These are phyloP conservation scores for Artomyces pyxidatus DNA, from an alignment of 768 basidiomycete species.

Conservation along the genomic window DNA sequence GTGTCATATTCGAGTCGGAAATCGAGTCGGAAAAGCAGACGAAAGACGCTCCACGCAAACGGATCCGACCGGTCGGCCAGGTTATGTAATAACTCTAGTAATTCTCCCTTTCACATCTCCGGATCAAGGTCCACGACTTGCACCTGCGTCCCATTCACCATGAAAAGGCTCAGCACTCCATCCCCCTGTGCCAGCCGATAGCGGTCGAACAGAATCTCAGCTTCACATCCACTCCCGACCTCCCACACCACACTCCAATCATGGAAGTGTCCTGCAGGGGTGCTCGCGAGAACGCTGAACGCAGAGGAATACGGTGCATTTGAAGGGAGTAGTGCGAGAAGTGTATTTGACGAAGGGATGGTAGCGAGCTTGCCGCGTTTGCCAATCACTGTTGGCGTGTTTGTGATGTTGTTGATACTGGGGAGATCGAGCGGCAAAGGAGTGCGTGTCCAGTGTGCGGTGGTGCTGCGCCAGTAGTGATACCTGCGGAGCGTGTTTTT, in stretches of 20 bases:
- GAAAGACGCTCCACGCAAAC: background rate
- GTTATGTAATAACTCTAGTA: too few relatives aligned
- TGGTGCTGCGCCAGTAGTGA: slow-evolving; percentile 25
- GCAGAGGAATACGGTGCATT: slow-evolving; percentile 27
- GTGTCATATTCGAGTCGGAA: too few relatives aligned
- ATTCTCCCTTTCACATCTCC: background rate
- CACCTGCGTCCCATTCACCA: slow-evolving; percentile 25
- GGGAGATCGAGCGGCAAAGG: slow-evolving; percentile 22
- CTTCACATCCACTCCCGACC: slow-evolving; percentile 21
- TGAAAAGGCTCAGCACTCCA: slow-evolving; percentile 26
- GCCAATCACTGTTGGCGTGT: slow-evolving; percentile 29
- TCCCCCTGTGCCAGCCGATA: slow-evolving; percentile 22
- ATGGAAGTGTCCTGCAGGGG: slow-evolving; percentile 24
- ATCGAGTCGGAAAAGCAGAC: too few relatives aligned
- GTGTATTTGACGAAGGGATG: background rate
- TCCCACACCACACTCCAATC: slow-evolving; percentile 28
- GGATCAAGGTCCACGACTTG: slow-evolving; percentile 22
- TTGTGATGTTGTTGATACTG: slow-evolving; percentile 28
- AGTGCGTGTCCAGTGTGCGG: slow-evolving; percentile 25
- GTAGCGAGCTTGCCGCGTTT: slow-evolving; percentile 30
- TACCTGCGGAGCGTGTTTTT: slow-evolving; percentile 16
- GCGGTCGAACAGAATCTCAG: slow-evolving; percentile 29
- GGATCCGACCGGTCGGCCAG: background rate
- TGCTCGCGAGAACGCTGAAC: slow-evolving; percentile 24
- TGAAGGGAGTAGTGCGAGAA: slow-evolving; percentile 26